phyloP scores from a whole-genome alignment of 169 alveolate species.

The Plasmodium billcollinsi region DNA sequence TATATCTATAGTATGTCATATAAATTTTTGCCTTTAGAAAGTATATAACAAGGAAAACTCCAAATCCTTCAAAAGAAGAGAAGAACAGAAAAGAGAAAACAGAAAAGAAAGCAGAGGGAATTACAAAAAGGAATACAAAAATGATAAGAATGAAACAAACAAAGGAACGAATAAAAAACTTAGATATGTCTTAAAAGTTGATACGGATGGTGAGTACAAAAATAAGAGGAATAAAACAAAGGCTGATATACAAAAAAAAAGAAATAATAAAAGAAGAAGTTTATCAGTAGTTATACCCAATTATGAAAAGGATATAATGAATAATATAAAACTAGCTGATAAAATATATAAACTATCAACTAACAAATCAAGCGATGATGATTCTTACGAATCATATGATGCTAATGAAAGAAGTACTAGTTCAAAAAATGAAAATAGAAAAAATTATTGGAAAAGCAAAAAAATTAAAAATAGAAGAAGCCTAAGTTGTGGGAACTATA shows the following conservation, averaged over 20 bases:
- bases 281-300: constrained; percentile 27
- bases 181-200: constrained; percentile 9
- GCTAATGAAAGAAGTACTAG: background rate
- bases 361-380: constrained; percentile 6
- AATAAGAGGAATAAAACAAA: constrained; percentile 26
- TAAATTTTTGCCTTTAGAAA: constrained; percentile 1
- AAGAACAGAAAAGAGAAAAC: constrained; percentile 6
- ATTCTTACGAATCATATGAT: constrained; percentile 28
- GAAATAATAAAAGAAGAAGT: constrained; percentile 62
- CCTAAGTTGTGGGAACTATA: constrained; percentile 36
- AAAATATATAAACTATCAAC: constrained; percentile 28
- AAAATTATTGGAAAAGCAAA: constrained; percentile 22
- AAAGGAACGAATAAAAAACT: background rate
- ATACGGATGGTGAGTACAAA: constrained; percentile 3
- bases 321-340: constrained; percentile 62
- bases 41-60: background rate
- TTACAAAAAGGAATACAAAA: constrained; percentile 14
- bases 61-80: background rate
- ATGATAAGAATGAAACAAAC: constrained; percentile 16
- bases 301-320: constrained; percentile 51
- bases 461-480: constrained; percentile 55
- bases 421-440: constrained; percentile 5
- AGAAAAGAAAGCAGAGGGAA: background rate
- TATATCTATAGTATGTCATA: no score
- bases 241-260: constrained; percentile 21